Conservation (phyloP, 108 stramenopile species). For the Hondaea fermentalgiana region DNA sequence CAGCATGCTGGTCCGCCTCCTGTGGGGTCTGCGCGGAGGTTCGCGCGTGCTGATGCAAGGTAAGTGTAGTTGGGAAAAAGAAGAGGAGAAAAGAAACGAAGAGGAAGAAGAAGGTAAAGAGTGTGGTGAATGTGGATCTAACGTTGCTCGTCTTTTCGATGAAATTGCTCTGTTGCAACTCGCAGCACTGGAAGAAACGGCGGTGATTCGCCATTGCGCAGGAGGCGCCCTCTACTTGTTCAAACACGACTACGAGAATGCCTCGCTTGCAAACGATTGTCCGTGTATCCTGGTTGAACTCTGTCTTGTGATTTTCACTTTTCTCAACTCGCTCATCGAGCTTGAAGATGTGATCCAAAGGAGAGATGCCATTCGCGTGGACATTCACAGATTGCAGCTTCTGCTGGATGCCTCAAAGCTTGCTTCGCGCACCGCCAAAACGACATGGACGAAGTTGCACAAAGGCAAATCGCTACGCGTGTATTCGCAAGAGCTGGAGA, state of each 20-base stretch:
- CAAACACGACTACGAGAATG: neutral
- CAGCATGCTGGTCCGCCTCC: neutral
- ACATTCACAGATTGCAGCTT: neutral
- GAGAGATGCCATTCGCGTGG: neutral
- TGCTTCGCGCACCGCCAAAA: neutral
- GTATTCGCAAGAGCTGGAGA: neutral
- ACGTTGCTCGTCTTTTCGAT: neutral
- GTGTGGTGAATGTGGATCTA: neutral
- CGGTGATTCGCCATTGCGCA: neutral
- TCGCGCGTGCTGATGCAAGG: neutral
- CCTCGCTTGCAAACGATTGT: neutral
- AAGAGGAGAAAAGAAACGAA: neutral
- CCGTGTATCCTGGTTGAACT: neutral
- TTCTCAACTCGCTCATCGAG: neutral
- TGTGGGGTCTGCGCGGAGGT: neutral
- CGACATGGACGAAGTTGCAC: neutral
- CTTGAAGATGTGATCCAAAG: neutral
- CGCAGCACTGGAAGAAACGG: neutral
- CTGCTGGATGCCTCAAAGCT: neutral
- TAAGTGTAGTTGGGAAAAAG: neutral
- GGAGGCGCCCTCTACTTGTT: neutral
- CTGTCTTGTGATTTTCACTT: neutral
- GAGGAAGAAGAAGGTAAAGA: neutral
- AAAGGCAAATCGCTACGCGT: neutral
- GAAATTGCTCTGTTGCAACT: neutral